phyloP scores from a whole-genome alignment of 1,139 yeast species.

The Meyerozyma smithsonii region DNA sequence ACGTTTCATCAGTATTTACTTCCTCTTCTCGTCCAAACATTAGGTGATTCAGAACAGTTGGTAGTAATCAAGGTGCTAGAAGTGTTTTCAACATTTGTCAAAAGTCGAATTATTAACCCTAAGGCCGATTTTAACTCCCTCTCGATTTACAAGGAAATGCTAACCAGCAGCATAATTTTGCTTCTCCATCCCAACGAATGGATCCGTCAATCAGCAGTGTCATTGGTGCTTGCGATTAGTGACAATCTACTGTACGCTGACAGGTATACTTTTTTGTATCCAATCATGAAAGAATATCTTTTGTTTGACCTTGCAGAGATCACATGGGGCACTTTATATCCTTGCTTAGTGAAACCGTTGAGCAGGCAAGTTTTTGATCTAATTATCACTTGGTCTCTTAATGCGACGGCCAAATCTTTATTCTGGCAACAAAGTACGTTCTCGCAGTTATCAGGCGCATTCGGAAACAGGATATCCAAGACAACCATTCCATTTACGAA shows the following conservation, averaged over 20 bases:
- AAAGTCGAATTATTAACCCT: conserved; percentile 31
- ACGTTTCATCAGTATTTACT: conserved; percentile 84
- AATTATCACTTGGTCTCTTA: conserved; percentile 68
- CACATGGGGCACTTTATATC: conserved; percentile 58
- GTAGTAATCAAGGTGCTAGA: conserved; percentile 75
- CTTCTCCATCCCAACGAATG: conserved; percentile 84
- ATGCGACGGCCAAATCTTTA: conserved; percentile 55
- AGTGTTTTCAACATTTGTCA: conserved; percentile 46
- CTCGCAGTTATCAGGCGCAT: conserved; percentile 17
- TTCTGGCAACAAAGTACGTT: conserved; percentile 66
- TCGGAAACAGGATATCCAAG: conserved; percentile 7
- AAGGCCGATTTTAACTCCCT: conserved; percentile 36
- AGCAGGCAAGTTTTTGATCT: conserved; percentile 62
- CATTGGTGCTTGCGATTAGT: conserved; percentile 59
- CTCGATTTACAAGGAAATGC: conserved; percentile 35
- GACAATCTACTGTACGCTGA: conserved; percentile 70
- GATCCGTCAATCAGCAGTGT: conserved; percentile 68
- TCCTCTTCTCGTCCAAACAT: conserved; percentile 77
- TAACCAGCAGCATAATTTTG: conserved; percentile 25
- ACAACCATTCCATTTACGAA: conserved; percentile 23
- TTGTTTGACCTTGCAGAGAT: conserved; percentile 70
- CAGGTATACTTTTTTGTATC: conserved; percentile 74
- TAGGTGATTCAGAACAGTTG: conserved; percentile 78
- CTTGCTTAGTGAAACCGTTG: conserved; percentile 63
- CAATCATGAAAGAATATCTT: conserved; percentile 72